Conservation (phyloP, 2,329 filamentous ascomycete species). For the Sporothrix euskadiensis region DNA sequence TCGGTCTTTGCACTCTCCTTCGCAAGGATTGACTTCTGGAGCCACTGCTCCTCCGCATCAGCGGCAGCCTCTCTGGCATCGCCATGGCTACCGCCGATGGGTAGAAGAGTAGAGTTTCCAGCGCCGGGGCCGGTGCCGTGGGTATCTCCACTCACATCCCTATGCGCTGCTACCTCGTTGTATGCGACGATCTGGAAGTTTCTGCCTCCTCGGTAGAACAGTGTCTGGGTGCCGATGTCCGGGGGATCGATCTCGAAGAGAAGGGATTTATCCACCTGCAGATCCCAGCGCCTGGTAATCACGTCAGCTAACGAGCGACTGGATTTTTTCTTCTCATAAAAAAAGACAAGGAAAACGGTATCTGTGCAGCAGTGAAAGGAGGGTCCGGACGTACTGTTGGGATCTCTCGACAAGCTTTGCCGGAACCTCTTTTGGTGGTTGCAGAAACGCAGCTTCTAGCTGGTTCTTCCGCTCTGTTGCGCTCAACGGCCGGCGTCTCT, state of each 20-base stretch:
- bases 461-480: slow-evolving; percentile 63
- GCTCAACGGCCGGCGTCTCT: neutral
- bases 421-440: slow-evolving; percentile 77
- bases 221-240: slow-evolving; percentile 90
- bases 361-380: neutral
- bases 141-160: slow-evolving; percentile 91
- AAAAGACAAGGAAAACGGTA: too few species aligned
- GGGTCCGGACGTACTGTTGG: slow-evolving; percentile 62
- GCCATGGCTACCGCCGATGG: slow-evolving; percentile 83
- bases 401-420: slow-evolving; percentile 83
- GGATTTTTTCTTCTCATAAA: neutral
- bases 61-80: slow-evolving; percentile 82
- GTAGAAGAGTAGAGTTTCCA: slow-evolving; percentile 86
- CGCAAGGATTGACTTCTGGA: slow-evolving; percentile 40
- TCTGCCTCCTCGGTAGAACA: slow-evolving; percentile 86
- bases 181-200: slow-evolving; percentile 93
- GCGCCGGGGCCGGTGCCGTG: slow-evolving; percentile 62
- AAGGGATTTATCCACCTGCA: slow-evolving; percentile 74
- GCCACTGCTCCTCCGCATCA: slow-evolving; percentile 68
- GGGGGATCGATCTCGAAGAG: slow-evolving; percentile 86
- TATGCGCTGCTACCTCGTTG: slow-evolving; percentile 88
- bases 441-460: slow-evolving; percentile 75
- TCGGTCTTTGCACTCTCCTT: slow-evolving; percentile 27
- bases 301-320: slow-evolving; percentile 17
- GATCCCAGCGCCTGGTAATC: slow-evolving; percentile 65